A percentile compares a stretch with the other conserved stretches of the same genome.
Conservation (phyloP, 2,329 filamentous ascomycete species). For the Botrytis tulipae region DNA sequence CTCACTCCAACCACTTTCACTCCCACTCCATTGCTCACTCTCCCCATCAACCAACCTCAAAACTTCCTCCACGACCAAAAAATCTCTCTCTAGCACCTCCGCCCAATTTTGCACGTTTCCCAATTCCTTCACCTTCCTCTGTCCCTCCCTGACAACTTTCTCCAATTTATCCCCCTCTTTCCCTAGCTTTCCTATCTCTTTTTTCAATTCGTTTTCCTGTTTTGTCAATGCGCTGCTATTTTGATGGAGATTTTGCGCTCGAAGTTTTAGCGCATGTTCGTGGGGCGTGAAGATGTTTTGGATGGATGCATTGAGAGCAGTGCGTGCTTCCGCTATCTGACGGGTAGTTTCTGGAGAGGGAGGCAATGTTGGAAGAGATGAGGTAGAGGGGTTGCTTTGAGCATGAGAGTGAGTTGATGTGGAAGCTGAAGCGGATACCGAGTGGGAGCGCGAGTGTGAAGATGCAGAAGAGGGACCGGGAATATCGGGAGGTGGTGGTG, state of each 20-base stretch:
- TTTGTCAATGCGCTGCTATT: slow-evolving; percentile 63
- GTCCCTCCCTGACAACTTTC: slow-evolving; percentile 60
- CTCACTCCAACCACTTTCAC: slow-evolving; percentile 18
- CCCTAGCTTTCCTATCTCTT: slow-evolving; percentile 58
- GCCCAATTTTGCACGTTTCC: slow-evolving; percentile 86
- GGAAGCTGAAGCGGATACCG: slow-evolving; percentile 1
- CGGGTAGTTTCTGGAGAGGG: slow-evolving; percentile 34
- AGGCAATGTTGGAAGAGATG: slow-evolving; percentile 15
- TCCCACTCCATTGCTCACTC: slow-evolving; percentile 31
- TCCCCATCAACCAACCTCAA: slow-evolving; percentile 51
- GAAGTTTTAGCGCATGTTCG: slow-evolving; percentile 64
- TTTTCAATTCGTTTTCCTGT: slow-evolving; percentile 65
- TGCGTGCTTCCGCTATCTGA: slow-evolving; percentile 55
- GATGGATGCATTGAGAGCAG: slow-evolving; percentile 56
- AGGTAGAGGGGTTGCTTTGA: slow-evolving; percentile 16
- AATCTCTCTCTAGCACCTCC: slow-evolving; percentile 71
- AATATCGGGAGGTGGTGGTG: neutral
- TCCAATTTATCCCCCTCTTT: slow-evolving; percentile 65
- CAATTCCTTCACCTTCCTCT: slow-evolving; percentile 69
- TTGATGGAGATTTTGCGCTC: slow-evolving; percentile 66
- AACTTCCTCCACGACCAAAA: slow-evolving; percentile 64
- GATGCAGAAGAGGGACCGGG: slow-evolving; percentile 2
- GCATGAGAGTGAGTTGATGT: slow-evolving; percentile 12
- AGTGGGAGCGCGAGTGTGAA: neutral
- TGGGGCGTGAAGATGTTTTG: slow-evolving; percentile 62